Percentiles rank a stretch among this genome's conserved stretches.
These are phyloP conservation scores for Mycena leptocephala DNA, from an alignment of 768 basidiomycete genomes.

Conservation along the genomic window DNA sequence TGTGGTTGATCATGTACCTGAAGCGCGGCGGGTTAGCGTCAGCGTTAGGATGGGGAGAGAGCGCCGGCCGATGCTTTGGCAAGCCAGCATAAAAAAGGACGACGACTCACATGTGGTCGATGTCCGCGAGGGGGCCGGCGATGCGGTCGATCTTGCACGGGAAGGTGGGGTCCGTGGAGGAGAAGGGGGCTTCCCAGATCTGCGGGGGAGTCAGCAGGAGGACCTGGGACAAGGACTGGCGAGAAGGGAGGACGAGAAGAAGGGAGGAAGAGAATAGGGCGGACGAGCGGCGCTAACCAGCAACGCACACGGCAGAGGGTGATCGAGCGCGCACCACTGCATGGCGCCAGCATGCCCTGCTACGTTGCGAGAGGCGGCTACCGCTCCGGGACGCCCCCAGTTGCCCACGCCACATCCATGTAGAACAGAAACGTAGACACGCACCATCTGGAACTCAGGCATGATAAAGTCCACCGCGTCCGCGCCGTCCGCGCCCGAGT, in stretches of 20 bases:
- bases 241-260: too few relatives aligned
- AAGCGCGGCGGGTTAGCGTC: neutral
- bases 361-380: too few relatives aligned
- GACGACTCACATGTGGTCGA: slow-evolving; percentile 50
- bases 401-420: neutral
- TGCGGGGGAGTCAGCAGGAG: too few relatives aligned
- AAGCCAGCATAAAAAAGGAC: neutral
- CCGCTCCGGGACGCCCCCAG: too few relatives aligned
- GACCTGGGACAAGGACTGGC: too few relatives aligned
- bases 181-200: slow-evolving; percentile 63
- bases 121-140: slow-evolving; percentile 50
- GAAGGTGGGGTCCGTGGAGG: slow-evolving; percentile 54
- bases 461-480: slow-evolving; percentile 53
- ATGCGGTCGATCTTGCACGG: slow-evolving; percentile 61
- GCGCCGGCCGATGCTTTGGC: too few relatives aligned
- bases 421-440: neutral
- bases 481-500: slow-evolving; percentile 49
- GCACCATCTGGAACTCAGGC: slow-evolving; percentile 58
- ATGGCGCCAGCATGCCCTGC: too few relatives aligned
- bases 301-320: too few relatives aligned
- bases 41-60: neutral
- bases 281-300: too few relatives aligned
- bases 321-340: too few relatives aligned
- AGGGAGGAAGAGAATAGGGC: too few relatives aligned
- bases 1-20: slow-evolving; percentile 60